Conservation (phyloP, 768 basidiomycete species). For the Podaxis rugospora region DNA sequence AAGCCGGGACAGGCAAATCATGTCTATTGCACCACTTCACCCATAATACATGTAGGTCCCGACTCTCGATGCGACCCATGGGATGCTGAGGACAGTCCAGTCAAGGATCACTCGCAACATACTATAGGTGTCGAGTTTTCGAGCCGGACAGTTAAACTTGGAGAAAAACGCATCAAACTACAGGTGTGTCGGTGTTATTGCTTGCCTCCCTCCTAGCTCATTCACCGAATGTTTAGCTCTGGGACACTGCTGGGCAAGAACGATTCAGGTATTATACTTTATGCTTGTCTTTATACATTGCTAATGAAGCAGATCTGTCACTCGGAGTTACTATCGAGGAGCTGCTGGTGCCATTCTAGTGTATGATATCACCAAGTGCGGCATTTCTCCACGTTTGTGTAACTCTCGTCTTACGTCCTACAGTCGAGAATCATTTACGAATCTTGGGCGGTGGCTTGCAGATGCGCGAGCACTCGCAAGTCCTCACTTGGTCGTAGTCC, state of each 20-base stretch:
- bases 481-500: constrained; percentile 82
- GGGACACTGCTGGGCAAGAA: constrained; percentile 98
- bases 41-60: constrained; percentile 82
- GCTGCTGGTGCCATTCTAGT: constrained; percentile 90
- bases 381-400: constrained; percentile 1
- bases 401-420: constrained; percentile 15
- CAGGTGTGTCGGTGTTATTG: constrained; percentile 50
- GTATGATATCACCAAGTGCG: constrained; percentile 88
- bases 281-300: constrained; percentile 10
- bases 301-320: constrained; percentile 62
- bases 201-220: constrained; percentile 15
- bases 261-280: constrained; percentile 63
- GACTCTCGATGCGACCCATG: constrained; percentile 3
- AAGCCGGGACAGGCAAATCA: constrained; percentile 96
- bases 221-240: constrained; percentile 49
- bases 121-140: constrained; percentile 99
- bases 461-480: constrained; percentile 93
- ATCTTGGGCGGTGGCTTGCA: constrained; percentile 84
- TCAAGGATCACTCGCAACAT: constrained; percentile 95
- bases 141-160: constrained; percentile 87
- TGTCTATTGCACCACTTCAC: constrained; percentile 96
- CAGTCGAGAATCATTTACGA: constrained; percentile 84
- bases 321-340: constrained; percentile 93
- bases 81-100: constrained; percentile 36
- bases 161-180: constrained; percentile 92